Evolutionary conservation across 2,329 filamentous ascomycete species (phyloP), one percentile per base, ranked within the genome.

Genomic region (Raffaelea ambrosiae): DNA sequence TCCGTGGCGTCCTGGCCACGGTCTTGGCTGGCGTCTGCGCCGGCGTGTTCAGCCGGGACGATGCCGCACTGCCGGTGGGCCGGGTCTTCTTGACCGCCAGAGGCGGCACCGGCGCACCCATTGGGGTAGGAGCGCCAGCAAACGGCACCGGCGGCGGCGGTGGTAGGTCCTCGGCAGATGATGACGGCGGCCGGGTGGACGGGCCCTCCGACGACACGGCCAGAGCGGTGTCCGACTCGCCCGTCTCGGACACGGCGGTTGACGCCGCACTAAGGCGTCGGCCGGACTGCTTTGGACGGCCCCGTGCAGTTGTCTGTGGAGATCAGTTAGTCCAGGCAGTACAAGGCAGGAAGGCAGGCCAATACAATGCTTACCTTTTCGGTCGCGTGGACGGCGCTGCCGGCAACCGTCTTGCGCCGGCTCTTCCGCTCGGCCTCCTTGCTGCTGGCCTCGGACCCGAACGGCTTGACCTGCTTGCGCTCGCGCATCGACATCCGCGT

Each of bases 401-500:
- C 74, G 23, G 73, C 75, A 40, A 84, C 75, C 1, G 83, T 88
- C 52, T 71, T 83, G 47, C 84, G 70, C 29, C 84, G 74, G 53
- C 67, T 70, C 54, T 68, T 70, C 9, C 48, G 66, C 26, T 68
- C 66, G 5, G 65, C 57, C 19, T 72, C 68, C 35, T 72, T 72
- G 44, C 75, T 74, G 13, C 76, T 72, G 2, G 73, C 71, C 2
- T 20, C 38, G 13, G 72, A 68, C 10, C 74, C 70, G n/a, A 71
- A 66, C 4, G 76, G 67, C 46, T 73, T 81, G 8, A 72, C 63
- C 13, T 69, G 68, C 60, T 84, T 88, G 51, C 88, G 79, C 48
- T 84, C 81, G 29, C 89, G 79, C 46, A 93, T 69, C 52, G 88
- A 82, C 77, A 84, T 86, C 49, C 84, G 75, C n/a, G 73, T 76